Evolutionary conservation across 1,284 basidiomycete species (phyloP).

Genomic region (Trichosporon sp.): DNA sequence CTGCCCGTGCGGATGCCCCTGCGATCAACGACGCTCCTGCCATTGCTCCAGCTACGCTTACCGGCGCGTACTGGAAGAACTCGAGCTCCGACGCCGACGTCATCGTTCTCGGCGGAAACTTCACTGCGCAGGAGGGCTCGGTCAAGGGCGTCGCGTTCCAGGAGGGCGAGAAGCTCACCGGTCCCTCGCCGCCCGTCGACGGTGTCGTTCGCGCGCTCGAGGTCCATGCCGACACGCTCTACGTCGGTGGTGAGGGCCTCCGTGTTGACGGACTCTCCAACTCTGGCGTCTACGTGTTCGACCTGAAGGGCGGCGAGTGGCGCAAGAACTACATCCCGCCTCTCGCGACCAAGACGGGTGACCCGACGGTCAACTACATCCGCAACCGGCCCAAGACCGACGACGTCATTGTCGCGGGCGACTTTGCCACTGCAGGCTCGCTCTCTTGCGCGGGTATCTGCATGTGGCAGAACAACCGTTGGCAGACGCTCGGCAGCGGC

Average conservation of each 20-base stretch:
- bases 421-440: conserved; percentile 74
- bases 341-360: conserved; percentile 51
- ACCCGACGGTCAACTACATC: conserved; percentile 65
- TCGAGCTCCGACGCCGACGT: conserved; percentile 56
- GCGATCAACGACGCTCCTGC: conserved; percentile 53
- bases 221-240: conserved; percentile 62
- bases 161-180: conserved; percentile 57
- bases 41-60: conserved; percentile 72
- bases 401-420: conserved; percentile 74
- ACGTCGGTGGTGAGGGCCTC: conserved; percentile 64
- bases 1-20: conserved; percentile 55
- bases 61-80: conserved; percentile 88
- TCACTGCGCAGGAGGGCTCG: conserved; percentile 54
- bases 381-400: conserved; percentile 62
- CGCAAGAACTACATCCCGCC: conserved; percentile 47
- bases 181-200: conserved; percentile 55
- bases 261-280: conserved; percentile 48
- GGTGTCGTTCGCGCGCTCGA: conserved; percentile 70
- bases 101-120: conserved; percentile 84
- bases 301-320: conserved; percentile 63
- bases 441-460: conserved; percentile 76
- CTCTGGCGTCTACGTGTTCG: conserved; percentile 68
- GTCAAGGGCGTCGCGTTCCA: conserved; percentile 68
- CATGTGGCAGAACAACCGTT: conserved; percentile 64
- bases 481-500: conserved; percentile 72